Base-by-base conservation (phyloP, 345 rosid species). In the Eucalyptus regnans region DNA sequence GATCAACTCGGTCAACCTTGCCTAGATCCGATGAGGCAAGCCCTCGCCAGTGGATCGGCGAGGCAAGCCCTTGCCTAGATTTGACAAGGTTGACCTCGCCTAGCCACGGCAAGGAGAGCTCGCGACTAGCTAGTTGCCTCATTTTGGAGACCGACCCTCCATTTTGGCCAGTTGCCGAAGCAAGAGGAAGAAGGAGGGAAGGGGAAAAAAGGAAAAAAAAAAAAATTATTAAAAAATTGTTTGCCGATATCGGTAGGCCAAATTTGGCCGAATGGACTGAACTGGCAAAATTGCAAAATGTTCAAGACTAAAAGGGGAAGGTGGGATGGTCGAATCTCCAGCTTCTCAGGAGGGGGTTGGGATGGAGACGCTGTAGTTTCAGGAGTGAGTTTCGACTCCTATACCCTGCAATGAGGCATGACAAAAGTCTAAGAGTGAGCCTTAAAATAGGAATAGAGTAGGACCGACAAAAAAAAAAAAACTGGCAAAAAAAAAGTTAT, bases 1-100 rank as follows among this genome's bases (percentile, higher is more conserved):
- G 3, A 2, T 3, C 2, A 1, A 4, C 25, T 20, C 0, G 0
- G 25, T 20, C 1, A 4, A 52, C 25, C 58, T 52, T 2, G 0
- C 25, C 58, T 0, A 18, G 0, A 51, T 52, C 1, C 0, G 9
- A 9, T 52, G 58, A 52, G 25, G 0, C 25, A 52, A 52, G 25
- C 58, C 4, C 23, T 20, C 0, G 5, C 10, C 0, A 0, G 25
- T 8, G 58, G 58, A 52, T 52, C 0, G 5, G 25, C 58, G 1
- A 52, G 58, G 58, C 9, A 52, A 52, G 10, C 58, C 58, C 25
- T 52, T 20, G 23, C 58, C 0, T 0, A 52, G 0, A 52, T 52
- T 1, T 0, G 2, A 52, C 4, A 0, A 52, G 58, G 1, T 18
- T 0, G 2, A 52, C 58, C 58, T 52, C 0, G 1, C 10, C 9